These are phyloP conservation scores for Tremellales sp. DNA, from an alignment of 1,284 basidiomycete genomes.

Conservation along the genomic window DNA sequence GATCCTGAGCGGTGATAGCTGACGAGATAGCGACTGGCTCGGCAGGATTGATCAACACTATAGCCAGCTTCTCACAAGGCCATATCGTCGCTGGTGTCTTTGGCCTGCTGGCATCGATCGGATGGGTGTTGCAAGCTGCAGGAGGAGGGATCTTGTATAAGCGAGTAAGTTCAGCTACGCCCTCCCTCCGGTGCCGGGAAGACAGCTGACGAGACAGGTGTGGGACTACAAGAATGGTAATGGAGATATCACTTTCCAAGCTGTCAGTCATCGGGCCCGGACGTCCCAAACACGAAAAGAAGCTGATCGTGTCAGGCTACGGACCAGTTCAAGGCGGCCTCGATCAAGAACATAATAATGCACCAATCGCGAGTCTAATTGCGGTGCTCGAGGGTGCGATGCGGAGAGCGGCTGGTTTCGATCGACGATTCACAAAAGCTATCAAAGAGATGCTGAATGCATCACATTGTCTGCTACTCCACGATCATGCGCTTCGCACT, in stretches of 20 bases:
- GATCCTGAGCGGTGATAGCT: constrained; percentile 46
- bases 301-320: constrained; percentile 22
- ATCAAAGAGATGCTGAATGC: too few relatives aligned
- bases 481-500: constrained; percentile 42
- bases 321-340: constrained; percentile 37
- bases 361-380: constrained; percentile 35
- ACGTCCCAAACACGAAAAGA: not conserved
- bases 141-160: constrained; percentile 47
- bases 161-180: constrained; percentile 19
- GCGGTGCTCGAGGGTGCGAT: too few relatives aligned
- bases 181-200: not conserved
- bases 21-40: constrained; percentile 67
- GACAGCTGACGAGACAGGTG: constrained; percentile 15
- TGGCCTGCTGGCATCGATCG: constrained; percentile 71
- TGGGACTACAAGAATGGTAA: constrained; percentile 50
- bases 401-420: too few relatives aligned
- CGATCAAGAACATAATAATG: constrained; percentile 42
- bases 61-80: constrained; percentile 61
- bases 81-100: constrained; percentile 69
- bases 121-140: constrained; percentile 75
- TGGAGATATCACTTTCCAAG: constrained; percentile 42
- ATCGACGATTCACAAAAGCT: too few relatives aligned
- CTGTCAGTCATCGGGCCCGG: constrained; percentile 13
- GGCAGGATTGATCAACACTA: constrained; percentile 90
- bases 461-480: too few relatives aligned